Percentiles rank a stretch among this genome's conserved stretches.
Conservation (phyloP, 2,329 filamentous ascomycete genomes). For the Mycosphaerella sp. region DNA sequence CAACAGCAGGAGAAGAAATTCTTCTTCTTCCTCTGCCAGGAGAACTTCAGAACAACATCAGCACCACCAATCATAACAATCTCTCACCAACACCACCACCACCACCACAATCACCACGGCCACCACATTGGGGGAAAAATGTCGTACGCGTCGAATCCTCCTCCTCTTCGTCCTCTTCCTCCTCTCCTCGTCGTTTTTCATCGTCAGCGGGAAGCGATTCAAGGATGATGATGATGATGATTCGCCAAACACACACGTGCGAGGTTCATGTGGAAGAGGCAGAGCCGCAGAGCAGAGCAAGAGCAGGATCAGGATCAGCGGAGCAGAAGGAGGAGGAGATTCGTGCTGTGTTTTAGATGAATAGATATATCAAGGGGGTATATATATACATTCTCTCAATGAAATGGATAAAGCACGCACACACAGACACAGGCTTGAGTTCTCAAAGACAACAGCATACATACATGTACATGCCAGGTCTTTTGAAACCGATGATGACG, state of each 20-base stretch:
- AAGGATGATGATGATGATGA: slow-evolving; percentile 22
- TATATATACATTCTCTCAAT: too few species aligned
- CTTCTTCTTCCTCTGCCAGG: background rate
- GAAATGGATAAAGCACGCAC: too few species aligned
- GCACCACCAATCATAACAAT: background rate
- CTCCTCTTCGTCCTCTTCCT: background rate
- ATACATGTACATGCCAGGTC: too few species aligned
- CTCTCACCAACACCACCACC: background rate
- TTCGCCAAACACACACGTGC: slow-evolving; percentile 21
- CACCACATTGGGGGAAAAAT: slow-evolving; percentile 13
- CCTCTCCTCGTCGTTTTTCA: slow-evolving; percentile 2
- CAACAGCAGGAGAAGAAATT: too few species aligned
- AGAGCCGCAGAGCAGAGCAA: background rate
- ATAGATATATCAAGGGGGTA: too few species aligned
- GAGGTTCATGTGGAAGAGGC: slow-evolving; percentile 19
- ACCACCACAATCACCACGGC: too few species aligned
- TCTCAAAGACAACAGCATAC: too few species aligned
- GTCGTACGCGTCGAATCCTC: background rate
- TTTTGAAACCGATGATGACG: too few species aligned
- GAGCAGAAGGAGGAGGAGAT: background rate
- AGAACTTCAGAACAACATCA: slow-evolving; percentile 3
- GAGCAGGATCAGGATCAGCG: too few species aligned
- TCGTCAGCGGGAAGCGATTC: slow-evolving; percentile 16
- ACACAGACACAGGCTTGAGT: too few species aligned
- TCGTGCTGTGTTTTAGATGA: background rate